These are phyloP conservation scores for Metschnikowia lochheadii DNA, from an alignment of 805 yeast genomes.

Conservation along the genomic window DNA sequence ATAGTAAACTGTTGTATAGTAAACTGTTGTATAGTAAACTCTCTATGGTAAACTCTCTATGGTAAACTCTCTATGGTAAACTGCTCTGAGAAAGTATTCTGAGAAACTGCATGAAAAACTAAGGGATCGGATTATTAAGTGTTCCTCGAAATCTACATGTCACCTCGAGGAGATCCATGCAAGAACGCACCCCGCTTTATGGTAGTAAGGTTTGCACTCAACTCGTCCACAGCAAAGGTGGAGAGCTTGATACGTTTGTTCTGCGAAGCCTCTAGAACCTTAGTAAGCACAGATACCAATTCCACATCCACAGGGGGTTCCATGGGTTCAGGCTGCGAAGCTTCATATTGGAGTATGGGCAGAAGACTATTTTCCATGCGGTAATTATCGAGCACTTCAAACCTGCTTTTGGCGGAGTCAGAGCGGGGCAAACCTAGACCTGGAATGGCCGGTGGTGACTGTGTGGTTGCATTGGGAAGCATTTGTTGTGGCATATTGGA, in stretches of 20 bases:
- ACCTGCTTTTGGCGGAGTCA: not conserved
- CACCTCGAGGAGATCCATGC: not conserved
- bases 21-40: no score
- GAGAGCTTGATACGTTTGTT: conserved; percentile 17
- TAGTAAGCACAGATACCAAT: conserved; percentile 12
- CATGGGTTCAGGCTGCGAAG: not conserved
- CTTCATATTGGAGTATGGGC: not conserved
- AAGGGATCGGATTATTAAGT: no score
- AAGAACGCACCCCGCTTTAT: conserved; percentile 12
- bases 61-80: no score
- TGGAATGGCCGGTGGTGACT: not conserved
- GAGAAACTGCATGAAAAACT: no score
- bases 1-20: no score
- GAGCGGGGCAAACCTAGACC: not conserved
- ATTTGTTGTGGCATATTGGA: not conserved
- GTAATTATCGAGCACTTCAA: not conserved
- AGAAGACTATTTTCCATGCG: not conserved
- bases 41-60: no score
- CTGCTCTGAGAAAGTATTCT: no score
- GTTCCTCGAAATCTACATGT: not conserved
- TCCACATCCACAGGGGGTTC: conserved; percentile 11
- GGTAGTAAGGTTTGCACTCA: conserved; percentile 20
- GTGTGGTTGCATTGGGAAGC: not conserved
- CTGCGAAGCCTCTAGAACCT: conserved; percentile 20
- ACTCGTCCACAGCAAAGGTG: conserved; percentile 23